phyloP scores from a whole-genome alignment of 1,284 basidiomycete genomes.

The Cryptococcus sp. region DNA sequence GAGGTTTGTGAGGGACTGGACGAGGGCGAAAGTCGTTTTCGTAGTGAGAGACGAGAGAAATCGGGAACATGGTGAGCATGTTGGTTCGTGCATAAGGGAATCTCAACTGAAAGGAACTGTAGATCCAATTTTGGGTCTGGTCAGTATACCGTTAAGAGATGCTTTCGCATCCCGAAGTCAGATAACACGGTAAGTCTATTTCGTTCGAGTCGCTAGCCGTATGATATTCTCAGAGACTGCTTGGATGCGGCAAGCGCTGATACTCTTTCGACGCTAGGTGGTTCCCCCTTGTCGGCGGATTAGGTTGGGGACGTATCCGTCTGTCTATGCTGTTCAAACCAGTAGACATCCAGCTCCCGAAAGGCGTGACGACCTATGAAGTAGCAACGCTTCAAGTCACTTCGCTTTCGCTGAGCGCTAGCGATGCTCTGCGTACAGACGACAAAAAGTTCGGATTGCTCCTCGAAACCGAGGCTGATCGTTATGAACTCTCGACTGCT shows the following conservation, averaged over 20 bases:
- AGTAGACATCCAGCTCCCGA: slow-evolving; percentile 46
- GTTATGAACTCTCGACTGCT: slow-evolving; percentile 17
- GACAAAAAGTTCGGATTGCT: slow-evolving; percentile 30
- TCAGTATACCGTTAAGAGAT: slow-evolving; percentile 34
- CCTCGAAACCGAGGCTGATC: slow-evolving; percentile 44
- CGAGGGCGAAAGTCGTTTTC: slow-evolving; percentile 51
- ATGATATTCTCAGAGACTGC: too few relatives aligned
- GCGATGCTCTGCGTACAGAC: slow-evolving; percentile 11
- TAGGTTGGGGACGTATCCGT: slow-evolving; percentile 50
- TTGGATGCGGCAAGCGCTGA: too few relatives aligned
- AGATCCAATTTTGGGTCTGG: slow-evolving; percentile 50
- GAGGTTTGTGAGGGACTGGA: slow-evolving; percentile 56
- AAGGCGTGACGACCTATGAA: slow-evolving; percentile 45
- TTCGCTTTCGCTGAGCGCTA: slow-evolving; percentile 24
- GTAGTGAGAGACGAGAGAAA: slow-evolving; percentile 54
- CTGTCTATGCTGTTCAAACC: slow-evolving; percentile 53
- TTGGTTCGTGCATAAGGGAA: background rate
- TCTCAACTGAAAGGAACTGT: background rate
- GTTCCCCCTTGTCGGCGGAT: slow-evolving; percentile 49
- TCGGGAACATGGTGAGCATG: slow-evolving; percentile 46
- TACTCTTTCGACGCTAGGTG: slow-evolving; percentile 26
- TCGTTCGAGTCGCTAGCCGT: slow-evolving; percentile 33
- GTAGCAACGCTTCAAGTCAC: slow-evolving; percentile 45
- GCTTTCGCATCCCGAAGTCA: slow-evolving; percentile 39
- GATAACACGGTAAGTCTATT: slow-evolving; percentile 33